Conservation (phyloP, 208 protist genomes). For the Leishmania amazonensis region DNA sequence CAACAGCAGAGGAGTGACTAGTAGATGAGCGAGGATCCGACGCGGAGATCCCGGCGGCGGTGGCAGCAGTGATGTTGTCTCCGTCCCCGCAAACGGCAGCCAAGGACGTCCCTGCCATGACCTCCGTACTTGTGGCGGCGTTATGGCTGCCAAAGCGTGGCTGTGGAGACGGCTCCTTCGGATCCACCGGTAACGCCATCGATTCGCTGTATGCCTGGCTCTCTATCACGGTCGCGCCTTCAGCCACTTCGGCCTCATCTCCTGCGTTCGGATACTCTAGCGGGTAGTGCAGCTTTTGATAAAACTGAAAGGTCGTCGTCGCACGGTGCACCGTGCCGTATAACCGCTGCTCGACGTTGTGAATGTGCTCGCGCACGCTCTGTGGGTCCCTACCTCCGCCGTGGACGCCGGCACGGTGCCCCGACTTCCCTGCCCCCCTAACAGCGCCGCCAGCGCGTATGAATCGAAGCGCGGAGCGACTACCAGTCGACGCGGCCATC, state of each 20-base stretch:
- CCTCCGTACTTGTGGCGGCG: background rate
- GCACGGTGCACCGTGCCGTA: slow-evolving; percentile 54
- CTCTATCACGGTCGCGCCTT: slow-evolving; percentile 7
- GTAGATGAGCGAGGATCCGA: background rate
- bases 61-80: background rate
- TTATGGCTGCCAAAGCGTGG: slow-evolving; percentile 34
- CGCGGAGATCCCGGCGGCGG: background rate
- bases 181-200: background rate
- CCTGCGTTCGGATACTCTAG: slow-evolving; percentile 38
- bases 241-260: slow-evolving; percentile 21
- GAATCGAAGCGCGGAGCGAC: slow-evolving; percentile 4
- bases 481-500: slow-evolving; percentile 10
- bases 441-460: slow-evolving; percentile 4
- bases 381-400: slow-evolving; percentile 3
- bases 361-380: slow-evolving; percentile 35
- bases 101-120: background rate
- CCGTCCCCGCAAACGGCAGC: background rate
- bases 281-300: slow-evolving; percentile 73
- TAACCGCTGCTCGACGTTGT: slow-evolving; percentile 38
- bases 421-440: background rate
- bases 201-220: slow-evolving; percentile 15
- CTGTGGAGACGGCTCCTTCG: slow-evolving; percentile 47
- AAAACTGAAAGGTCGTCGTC: slow-evolving; percentile 58
- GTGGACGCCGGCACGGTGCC: background rate
- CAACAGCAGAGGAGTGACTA: background rate